These are phyloP conservation scores for Oenanthe sinensis DNA, from an alignment of 129 eudicot genomes.

Conservation along the genomic window DNA sequence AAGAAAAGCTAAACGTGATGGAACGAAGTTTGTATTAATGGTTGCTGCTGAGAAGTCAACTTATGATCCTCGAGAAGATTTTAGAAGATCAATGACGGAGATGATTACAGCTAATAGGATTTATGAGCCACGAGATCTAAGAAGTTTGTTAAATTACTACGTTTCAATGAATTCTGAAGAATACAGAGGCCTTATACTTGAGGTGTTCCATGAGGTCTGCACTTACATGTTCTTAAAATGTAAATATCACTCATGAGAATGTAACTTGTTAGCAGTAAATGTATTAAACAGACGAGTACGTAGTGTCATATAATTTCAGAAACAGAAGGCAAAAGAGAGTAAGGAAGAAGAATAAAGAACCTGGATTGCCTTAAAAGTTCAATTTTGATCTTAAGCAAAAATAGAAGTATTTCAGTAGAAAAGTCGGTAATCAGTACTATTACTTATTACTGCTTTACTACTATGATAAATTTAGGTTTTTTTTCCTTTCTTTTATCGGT, in stretches of 20 bases:
- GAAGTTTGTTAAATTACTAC: conserved; percentile 59
- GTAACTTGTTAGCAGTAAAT: neutral
- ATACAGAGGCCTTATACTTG: conserved; percentile 59
- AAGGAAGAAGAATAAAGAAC: too few relatives aligned
- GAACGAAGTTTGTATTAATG: conserved; percentile 52
- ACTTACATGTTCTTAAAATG: conserved; percentile 47
- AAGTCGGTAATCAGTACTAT: neutral
- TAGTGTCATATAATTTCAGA: too few relatives aligned
- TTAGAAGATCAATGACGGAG: conserved; percentile 66
- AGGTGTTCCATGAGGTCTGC: conserved; percentile 86
- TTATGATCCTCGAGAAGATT: conserved; percentile 72
- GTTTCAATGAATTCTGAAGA: conserved; percentile 75
- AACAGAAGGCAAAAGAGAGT: too few relatives aligned
- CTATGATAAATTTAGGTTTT: too few relatives aligned
- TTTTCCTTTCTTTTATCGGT: neutral
- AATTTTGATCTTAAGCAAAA: neutral
- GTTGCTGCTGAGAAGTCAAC: conserved; percentile 79
- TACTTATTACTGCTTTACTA: too few relatives aligned
- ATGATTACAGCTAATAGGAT: conserved; percentile 57
- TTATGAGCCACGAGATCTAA: conserved; percentile 51
- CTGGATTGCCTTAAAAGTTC: neutral
- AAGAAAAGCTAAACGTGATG: conserved; percentile 28
- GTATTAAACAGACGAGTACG: neutral
- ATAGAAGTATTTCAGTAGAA: neutral
- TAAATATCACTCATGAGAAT: conserved; percentile 25